Evolutionary conservation across 2,329 filamentous ascomycete genomes (phyloP).

Genomic region (Monosporascus sp.): DNA sequence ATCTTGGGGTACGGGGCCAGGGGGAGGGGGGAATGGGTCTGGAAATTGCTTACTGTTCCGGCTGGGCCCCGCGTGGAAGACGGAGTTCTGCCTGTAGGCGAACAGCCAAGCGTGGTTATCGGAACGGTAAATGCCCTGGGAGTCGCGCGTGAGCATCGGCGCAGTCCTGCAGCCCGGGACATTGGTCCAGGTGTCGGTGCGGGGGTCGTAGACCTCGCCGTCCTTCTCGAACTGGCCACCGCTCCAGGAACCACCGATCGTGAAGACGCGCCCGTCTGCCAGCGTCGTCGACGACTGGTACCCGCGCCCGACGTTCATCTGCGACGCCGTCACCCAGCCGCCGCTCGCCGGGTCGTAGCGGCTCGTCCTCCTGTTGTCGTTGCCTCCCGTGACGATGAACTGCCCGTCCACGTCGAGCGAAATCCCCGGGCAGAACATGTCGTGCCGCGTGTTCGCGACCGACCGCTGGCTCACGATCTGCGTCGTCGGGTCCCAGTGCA

Average conservation of each 20-base stretch:
- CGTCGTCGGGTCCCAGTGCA: slow-evolving; percentile 12
- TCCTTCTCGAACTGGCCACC: slow-evolving; percentile 46
- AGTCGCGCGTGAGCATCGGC: slow-evolving; percentile 46
- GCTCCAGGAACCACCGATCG: slow-evolving; percentile 53
- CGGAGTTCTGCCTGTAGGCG: slow-evolving; percentile 38
- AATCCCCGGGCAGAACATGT: slow-evolving; percentile 56
- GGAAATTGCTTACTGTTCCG: neutral
- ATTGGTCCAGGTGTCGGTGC: slow-evolving; percentile 39
- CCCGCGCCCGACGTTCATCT: slow-evolving; percentile 43
- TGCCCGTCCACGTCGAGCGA: slow-evolving; percentile 41
- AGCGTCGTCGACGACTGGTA: slow-evolving; percentile 47
- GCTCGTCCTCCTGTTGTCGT: slow-evolving; percentile 41
- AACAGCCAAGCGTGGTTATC: slow-evolving; percentile 54
- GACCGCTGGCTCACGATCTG: slow-evolving; percentile 24
- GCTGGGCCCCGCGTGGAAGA: slow-evolving; percentile 47
- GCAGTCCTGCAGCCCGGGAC: slow-evolving; percentile 37
- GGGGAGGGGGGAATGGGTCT: too few species aligned
- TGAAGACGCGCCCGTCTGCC: slow-evolving; percentile 51
- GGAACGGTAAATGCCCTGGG: slow-evolving; percentile 35
- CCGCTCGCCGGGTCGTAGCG: slow-evolving; percentile 37
- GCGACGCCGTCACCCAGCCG: slow-evolving; percentile 32
- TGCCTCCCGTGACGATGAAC: slow-evolving; percentile 50
- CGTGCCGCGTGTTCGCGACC: slow-evolving; percentile 39
- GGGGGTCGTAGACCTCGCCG: slow-evolving; percentile 48
- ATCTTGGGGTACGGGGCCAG: too few species aligned